Conservation (phyloP, 169 alveolate species). For the Theileria sp. region DNA sequence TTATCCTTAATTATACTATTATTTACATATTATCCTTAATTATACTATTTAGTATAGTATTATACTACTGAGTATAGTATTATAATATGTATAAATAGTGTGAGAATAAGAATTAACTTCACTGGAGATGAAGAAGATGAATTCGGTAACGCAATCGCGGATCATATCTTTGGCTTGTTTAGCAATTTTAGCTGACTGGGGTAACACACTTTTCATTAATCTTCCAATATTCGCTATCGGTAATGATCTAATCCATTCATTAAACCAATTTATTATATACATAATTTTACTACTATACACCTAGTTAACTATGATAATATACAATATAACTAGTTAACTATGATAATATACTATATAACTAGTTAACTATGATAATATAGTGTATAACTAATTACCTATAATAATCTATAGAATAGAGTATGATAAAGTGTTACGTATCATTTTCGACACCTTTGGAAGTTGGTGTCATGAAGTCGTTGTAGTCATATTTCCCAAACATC, state of each 20-base stretch:
- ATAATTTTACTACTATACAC: too few relatives aligned
- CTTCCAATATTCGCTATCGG: slow-evolving; percentile 94
- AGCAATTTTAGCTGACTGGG: slow-evolving; percentile 88
- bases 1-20: too few relatives aligned
- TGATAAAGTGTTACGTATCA: slow-evolving; percentile 19
- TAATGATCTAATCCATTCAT: slow-evolving; percentile 66
- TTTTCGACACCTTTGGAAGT: slow-evolving; percentile 5
- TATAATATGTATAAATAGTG: too few relatives aligned
- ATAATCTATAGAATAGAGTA: not conserved
- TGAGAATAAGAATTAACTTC: slow-evolving; percentile 71
- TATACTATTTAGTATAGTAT: too few relatives aligned
- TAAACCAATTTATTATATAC: too few relatives aligned
- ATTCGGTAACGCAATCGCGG: slow-evolving; percentile 93
- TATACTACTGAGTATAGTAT: too few relatives aligned
- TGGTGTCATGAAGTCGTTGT: not conserved
- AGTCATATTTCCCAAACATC: not conserved
- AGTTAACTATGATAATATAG: too few relatives aligned
- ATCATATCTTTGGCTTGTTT: slow-evolving; percentile 92
- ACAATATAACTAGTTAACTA: too few relatives aligned
- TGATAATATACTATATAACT: too few relatives aligned
- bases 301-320: too few relatives aligned
- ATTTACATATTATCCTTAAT: too few relatives aligned
- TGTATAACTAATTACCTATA: too few relatives aligned
- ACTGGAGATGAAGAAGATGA: slow-evolving; percentile 89
- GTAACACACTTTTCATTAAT: slow-evolving; percentile 91